These are phyloP conservation scores for Pichia sp. DNA, from an alignment of 1,139 yeast genomes.

Conservation along the genomic window DNA sequence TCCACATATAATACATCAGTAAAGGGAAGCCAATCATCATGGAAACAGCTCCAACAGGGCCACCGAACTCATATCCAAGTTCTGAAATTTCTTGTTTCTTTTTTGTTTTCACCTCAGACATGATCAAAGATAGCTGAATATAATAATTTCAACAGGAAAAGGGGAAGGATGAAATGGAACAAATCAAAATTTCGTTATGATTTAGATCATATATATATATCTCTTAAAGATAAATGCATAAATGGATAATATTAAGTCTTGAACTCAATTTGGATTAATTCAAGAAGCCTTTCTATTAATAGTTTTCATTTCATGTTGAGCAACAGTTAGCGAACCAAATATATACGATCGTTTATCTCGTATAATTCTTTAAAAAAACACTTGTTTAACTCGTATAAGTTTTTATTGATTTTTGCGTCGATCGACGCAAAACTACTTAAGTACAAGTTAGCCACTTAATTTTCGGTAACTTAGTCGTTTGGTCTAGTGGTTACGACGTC, in stretches of 20 bases:
- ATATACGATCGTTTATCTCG: not conserved
- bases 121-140: not conserved
- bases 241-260: too few species aligned
- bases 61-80: conserved; percentile 84
- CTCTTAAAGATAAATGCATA: too few species aligned
- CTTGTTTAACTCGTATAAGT: too few species aligned
- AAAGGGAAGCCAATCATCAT: conserved; percentile 92
- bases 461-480: conserved; percentile 25
- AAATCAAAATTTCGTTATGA: too few species aligned
- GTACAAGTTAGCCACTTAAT: not conserved
- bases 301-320: too few species aligned
- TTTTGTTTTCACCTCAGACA: not conserved
- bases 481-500: conserved; percentile 36
- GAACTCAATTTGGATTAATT: too few species aligned
- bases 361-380: too few species aligned
- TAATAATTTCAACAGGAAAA: not conserved
- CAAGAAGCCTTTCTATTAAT: too few species aligned
- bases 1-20: conserved; percentile 96
- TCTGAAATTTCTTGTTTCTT: conserved; percentile 12
- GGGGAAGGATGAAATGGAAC: not conserved
- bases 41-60: conserved; percentile 85
- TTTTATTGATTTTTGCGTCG: too few species aligned
- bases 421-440: too few species aligned
- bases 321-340: too few species aligned
- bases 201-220: too few species aligned